Conservation (phyloP, 2,329 filamentous ascomycete genomes). For the Aspergillus thermomutatus region DNA sequence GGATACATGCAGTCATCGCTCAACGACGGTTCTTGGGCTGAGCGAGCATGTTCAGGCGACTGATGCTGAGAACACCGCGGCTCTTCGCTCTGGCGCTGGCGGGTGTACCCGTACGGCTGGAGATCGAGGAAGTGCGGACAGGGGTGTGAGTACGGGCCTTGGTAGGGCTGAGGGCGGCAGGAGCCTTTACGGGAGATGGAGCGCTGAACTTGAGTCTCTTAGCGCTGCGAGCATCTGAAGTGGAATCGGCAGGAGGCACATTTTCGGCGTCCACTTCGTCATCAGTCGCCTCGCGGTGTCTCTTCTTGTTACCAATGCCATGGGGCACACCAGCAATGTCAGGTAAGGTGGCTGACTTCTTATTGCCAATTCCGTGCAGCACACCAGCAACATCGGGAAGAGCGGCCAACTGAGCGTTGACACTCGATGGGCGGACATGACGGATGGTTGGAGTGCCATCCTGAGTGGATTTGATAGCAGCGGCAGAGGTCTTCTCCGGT, state of each 20-base stretch:
- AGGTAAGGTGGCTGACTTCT: constrained; percentile 28
- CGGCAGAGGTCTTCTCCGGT: constrained; percentile 27
- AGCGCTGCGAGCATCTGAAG: constrained; percentile 26
- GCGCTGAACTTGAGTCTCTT: constrained; percentile 36
- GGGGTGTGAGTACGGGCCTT: constrained; percentile 35
- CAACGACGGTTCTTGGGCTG: constrained; percentile 42
- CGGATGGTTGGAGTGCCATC: constrained; percentile 37
- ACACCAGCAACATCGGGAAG: constrained; percentile 34
- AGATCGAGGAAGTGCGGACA: constrained; percentile 18
- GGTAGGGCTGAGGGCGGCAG: constrained; percentile 30
- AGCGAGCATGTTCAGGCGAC: constrained; percentile 47
- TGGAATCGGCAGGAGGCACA: constrained; percentile 25
- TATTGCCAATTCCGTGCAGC: constrained; percentile 37
- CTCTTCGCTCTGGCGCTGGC: constrained; percentile 28
- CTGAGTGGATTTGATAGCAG: constrained; percentile 5
- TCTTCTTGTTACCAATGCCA: constrained; percentile 40
- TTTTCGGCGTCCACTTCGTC: constrained; percentile 31
- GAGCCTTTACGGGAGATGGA: constrained; percentile 17
- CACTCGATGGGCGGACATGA: constrained; percentile 35
- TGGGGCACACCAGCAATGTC: constrained; percentile 29
- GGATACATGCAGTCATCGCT: constrained; percentile 1
- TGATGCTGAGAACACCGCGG: constrained; percentile 39
- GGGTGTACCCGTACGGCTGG: constrained; percentile 23
- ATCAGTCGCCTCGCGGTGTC: constrained; percentile 32
- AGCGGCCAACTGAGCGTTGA: constrained; percentile 10